Evolutionary conservation across 192 early-diverging fungal species (phyloP).

Genomic region (Ramicandelaber brevisporus): DNA sequence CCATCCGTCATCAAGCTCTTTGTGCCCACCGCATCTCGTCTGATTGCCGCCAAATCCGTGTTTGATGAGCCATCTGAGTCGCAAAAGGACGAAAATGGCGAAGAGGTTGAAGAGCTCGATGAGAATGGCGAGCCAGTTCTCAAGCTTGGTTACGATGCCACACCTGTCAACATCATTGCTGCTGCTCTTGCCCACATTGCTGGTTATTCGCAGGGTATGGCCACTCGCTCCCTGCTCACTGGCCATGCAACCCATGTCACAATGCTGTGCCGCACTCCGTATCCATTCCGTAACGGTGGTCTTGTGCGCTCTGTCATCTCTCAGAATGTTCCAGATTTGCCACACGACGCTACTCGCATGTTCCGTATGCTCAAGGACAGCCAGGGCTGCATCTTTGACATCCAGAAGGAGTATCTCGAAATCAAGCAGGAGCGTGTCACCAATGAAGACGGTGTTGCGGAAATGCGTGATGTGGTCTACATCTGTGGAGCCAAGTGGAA

Average conservation of each 20-base stretch:
- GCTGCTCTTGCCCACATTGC: conserved; percentile 75
- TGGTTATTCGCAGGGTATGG: conserved; percentile 60
- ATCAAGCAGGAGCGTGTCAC: conserved; percentile 25
- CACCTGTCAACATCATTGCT: conserved; percentile 47
- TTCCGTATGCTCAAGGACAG: conserved; percentile 71
- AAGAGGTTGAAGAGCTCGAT: no score
- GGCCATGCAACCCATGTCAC: conserved; percentile 64
- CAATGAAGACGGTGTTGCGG: conserved; percentile 9
- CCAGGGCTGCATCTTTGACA: conserved; percentile 65
- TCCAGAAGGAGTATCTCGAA: conserved; percentile 39
- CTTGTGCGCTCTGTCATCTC: conserved; percentile 57
- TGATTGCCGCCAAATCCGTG: conserved; percentile 33
- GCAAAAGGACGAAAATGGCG: no score
- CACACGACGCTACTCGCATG: conserved; percentile 41
- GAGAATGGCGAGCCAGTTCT: no score
- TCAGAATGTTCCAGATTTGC: conserved; percentile 38
- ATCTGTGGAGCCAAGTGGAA: conserved; percentile 47
- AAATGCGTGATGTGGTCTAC: conserved; percentile 8
- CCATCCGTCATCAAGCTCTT: conserved; percentile 60
- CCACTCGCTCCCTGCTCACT: conserved; percentile 53
- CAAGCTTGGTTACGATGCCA: no score
- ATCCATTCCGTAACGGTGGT: conserved; percentile 52
- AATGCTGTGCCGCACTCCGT: conserved; percentile 37
- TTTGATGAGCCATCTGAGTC: no score
- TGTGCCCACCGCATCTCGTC: conserved; percentile 33